These are phyloP conservation scores for Ogataea nakhonphanomensis DNA, from an alignment of 805 yeast species.

Conservation along the genomic window DNA sequence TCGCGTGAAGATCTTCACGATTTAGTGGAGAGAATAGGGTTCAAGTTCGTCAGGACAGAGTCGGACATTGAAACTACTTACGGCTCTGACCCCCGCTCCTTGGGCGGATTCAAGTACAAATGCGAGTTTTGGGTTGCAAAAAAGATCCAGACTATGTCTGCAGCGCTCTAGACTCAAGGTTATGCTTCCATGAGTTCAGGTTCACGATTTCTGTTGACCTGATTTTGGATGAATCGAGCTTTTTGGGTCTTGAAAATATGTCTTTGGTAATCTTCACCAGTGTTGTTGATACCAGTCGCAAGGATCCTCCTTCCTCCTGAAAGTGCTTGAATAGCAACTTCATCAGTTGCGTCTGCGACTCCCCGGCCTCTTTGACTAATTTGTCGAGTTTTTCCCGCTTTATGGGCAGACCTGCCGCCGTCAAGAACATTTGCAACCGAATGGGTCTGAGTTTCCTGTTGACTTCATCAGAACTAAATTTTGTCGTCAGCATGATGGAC, in stretches of 20 bases:
- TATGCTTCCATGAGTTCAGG: conserved; percentile 22
- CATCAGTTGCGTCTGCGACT: conserved; percentile 35
- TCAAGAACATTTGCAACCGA: conserved; percentile 43
- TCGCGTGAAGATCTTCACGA: conserved; percentile 51
- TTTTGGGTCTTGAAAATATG: conserved; percentile 8
- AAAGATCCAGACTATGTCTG: conserved; percentile 20
- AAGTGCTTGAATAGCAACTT: conserved; percentile 44
- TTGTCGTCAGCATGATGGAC: conserved; percentile 41
- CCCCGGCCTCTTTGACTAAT: conserved; percentile 37
- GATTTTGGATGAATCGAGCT: background rate
- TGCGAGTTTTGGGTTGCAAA: conserved; percentile 70
- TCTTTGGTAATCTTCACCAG: conserved; percentile 22
- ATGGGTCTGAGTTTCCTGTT: conserved; percentile 34
- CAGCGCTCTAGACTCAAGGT: background rate
- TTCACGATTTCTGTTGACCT: conserved; percentile 10
- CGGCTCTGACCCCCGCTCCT: conserved; percentile 45
- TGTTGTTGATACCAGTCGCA: conserved; percentile 22
- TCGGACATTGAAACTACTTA: conserved; percentile 48
- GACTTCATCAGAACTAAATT: conserved; percentile 36
- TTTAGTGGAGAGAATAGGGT: conserved; percentile 47
- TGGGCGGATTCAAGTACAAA: conserved; percentile 55
- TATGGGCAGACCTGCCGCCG: conserved; percentile 46
- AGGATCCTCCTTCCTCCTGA: conserved; percentile 36
- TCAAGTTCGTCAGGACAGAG: conserved; percentile 43
- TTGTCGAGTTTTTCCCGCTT: conserved; percentile 36